A percentile compares a stretch with the other conserved stretches of the same genome.
These are phyloP conservation scores for Exophiala aquamarina DNA, from an alignment of 2,329 filamentous ascomycete species.

Conservation along the genomic window DNA sequence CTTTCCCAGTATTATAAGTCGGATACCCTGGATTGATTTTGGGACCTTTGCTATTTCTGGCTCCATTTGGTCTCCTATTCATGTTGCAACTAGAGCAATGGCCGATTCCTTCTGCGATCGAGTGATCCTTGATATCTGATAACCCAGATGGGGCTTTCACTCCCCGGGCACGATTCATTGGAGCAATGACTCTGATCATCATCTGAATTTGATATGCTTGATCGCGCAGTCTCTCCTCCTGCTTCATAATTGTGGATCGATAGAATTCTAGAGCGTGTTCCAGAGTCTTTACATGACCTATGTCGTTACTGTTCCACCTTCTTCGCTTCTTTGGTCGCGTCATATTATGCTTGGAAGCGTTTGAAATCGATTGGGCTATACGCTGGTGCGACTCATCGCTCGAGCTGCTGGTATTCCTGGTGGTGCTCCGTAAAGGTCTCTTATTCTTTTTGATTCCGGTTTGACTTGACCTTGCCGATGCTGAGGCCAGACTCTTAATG, in stretches of 20 bases:
- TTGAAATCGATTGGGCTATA: not conserved
- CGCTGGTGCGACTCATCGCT: conserved; percentile 12
- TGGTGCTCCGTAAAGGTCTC: conserved; percentile 9
- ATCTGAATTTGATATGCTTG: conserved; percentile 20
- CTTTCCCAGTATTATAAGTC: not conserved
- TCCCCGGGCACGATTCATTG: conserved; percentile 12
- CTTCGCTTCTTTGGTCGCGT: conserved; percentile 12
- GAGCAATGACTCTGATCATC: conserved; percentile 21
- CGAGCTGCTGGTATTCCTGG: conserved; percentile 6
- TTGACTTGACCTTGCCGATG: not conserved
- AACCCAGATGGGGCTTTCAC: conserved; percentile 2
- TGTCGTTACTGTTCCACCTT: conserved; percentile 24
- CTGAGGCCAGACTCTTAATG: not conserved
- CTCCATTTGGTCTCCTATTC: not conserved
- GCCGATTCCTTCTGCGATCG: conserved; percentile 1
- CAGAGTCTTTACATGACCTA: conserved; percentile 14
- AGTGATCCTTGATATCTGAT: conserved; percentile 7
- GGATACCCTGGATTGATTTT: not conserved
- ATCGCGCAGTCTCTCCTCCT: conserved; percentile 19
- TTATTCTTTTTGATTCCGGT: conserved; percentile 5
- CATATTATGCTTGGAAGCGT: conserved; percentile 1
- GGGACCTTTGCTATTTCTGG: not conserved
- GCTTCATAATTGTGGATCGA: conserved; percentile 16
- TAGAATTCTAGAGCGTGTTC: conserved; percentile 18
- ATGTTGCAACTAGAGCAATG: not conserved